phyloP scores from a whole-genome alignment of 2,329 filamentous ascomycete species.

The Colletotrichum filicis region DNA sequence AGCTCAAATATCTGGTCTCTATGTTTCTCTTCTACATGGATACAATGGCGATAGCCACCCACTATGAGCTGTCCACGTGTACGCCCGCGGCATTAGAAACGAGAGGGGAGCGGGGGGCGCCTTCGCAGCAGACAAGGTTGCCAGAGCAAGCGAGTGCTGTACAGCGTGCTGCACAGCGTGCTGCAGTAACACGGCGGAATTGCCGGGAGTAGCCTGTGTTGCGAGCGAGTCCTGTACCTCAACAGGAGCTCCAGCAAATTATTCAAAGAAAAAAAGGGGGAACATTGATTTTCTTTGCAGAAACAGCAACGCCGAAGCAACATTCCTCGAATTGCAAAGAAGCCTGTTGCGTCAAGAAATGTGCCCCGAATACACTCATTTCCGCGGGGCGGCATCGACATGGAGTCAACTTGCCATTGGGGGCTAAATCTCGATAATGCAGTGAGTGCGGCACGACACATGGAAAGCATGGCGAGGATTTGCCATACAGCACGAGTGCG shows the following conservation, averaged over 20 bases:
- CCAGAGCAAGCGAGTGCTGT: conserved; percentile 9
- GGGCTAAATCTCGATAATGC: neutral
- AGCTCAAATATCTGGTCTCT: neutral
- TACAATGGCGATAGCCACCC: neutral
- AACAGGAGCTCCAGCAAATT: neutral
- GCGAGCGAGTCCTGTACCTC: neutral
- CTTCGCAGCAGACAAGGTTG: conserved; percentile 2
- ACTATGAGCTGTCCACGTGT: conserved; percentile 24
- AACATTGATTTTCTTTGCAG: neutral
- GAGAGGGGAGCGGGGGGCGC: conserved; percentile 7
- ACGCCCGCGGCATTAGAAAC: neutral
- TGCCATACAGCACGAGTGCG: neutral
- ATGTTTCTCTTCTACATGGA: neutral
- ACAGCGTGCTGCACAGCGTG: conserved; percentile 22
- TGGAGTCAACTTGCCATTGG: neutral
- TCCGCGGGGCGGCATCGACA: neutral
- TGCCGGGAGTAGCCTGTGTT: neutral
- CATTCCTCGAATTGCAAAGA: neutral
- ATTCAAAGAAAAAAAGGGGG: neutral
- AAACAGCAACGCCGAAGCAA: neutral
- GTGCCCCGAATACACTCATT: neutral
- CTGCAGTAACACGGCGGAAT: conserved; percentile 14
- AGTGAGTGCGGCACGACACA: neutral
- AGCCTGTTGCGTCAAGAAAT: neutral
- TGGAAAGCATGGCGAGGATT: neutral